phyloP scores from a whole-genome alignment of 768 basidiomycete genomes.

The Crucibulum laeve region DNA sequence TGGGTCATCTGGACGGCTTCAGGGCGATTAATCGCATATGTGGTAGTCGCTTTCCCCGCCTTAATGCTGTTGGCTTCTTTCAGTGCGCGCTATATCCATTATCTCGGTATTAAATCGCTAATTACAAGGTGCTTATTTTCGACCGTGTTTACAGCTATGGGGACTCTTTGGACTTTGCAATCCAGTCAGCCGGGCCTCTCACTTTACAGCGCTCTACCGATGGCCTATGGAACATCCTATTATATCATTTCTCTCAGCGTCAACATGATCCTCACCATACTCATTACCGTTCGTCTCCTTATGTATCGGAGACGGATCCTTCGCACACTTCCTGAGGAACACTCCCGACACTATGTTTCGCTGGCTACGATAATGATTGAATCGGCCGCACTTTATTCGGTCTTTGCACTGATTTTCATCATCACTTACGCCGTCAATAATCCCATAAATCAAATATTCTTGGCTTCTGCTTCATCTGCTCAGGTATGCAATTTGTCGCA shows the following conservation, averaged over 20 bases:
- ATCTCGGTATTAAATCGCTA: neutral
- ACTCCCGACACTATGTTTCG: conserved; percentile 31
- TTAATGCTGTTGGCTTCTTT: conserved; percentile 34
- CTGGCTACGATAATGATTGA: conserved; percentile 35
- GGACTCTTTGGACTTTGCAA: conserved; percentile 37
- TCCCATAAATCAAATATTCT: conserved; percentile 35
- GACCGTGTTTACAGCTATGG: conserved; percentile 24
- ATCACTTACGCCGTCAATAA: conserved; percentile 33
- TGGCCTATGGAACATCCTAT: conserved; percentile 32
- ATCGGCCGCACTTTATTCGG: conserved; percentile 39
- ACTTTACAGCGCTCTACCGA: conserved; percentile 28
- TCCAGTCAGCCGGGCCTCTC: conserved; percentile 37
- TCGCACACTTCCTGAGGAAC: conserved; percentile 23
- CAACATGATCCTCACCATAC: conserved; percentile 35
- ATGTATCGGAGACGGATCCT: conserved; percentile 25
- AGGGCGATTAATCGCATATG: conserved; percentile 23
- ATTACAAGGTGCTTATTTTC: neutral
- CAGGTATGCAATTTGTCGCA: conserved; percentile 22
- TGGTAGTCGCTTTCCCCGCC: conserved; percentile 29
- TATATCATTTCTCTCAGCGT: conserved; percentile 33
- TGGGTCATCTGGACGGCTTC: conserved; percentile 40
- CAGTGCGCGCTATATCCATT: conserved; percentile 20
- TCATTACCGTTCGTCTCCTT: conserved; percentile 31
- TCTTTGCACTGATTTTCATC: conserved; percentile 34
- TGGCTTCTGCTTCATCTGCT: conserved; percentile 25